Evolutionary conservation across 176 grass and related monocot species (phyloP).

Genomic region (Metroxylon sagu): DNA sequence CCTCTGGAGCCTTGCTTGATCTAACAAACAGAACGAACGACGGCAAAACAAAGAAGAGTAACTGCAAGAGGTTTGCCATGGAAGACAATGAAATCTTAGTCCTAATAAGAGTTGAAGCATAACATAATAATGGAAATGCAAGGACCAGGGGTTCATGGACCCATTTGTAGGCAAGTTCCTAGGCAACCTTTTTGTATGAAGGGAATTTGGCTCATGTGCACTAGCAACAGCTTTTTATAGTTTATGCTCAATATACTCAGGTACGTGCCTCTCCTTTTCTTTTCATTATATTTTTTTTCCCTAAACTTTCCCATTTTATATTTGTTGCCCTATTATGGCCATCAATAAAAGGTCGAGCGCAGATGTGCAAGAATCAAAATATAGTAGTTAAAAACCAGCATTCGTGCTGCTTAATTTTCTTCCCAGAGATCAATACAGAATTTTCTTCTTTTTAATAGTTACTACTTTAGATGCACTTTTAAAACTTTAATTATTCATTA

Average conservation of each 20-base stretch:
- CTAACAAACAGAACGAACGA: conserved; percentile 31
- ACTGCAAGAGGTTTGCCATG: conserved; percentile 47
- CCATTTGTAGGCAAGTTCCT: conserved; percentile 46
- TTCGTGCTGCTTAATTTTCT: conserved; percentile 34
- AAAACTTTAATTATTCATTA: background rate
- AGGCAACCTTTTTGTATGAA: conserved; percentile 24
- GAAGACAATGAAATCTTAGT: background rate
- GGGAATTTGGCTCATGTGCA: conserved; percentile 77
- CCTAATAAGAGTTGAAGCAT: background rate
- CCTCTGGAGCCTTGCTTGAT: conserved; percentile 35
- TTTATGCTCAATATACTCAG: conserved; percentile 2
- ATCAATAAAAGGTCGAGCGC: background rate
- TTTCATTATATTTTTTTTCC: conserved; percentile 1
- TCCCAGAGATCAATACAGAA: conserved; percentile 37
- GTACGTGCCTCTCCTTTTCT: background rate
- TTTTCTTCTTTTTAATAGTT: background rate
- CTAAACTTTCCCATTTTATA: background rate
- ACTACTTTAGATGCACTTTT: background rate
- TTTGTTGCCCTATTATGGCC: background rate
- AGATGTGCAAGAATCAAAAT: background rate
- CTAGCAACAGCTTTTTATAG: conserved; percentile 4
- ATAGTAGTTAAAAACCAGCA: background rate
- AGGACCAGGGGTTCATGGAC: background rate
- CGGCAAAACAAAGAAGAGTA: conserved; percentile 43
- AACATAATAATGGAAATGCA: background rate